Evolutionary conservation across 1,139 yeast species (phyloP).

Genomic region (Yamadazyma buinensis): DNA sequence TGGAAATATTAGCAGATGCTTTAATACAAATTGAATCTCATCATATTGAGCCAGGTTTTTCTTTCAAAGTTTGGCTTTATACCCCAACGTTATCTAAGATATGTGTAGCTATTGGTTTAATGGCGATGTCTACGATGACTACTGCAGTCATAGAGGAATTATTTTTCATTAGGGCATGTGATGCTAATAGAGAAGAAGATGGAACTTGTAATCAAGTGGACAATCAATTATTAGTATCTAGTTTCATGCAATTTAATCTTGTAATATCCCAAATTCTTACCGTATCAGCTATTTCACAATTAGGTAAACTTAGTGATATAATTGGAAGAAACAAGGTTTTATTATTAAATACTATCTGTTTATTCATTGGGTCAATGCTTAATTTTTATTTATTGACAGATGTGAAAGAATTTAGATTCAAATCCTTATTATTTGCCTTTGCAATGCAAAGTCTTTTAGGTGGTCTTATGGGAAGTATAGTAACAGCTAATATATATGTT

Average conservation of each 20-base stretch:
- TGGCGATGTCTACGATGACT: slow-evolving; percentile 1
- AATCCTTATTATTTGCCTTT: neutral
- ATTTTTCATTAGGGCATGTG: slow-evolving; percentile 3
- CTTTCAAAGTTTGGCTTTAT: slow-evolving; percentile 1
- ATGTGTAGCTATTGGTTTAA: neutral
- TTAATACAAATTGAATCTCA: neutral
- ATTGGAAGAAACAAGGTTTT: slow-evolving; percentile 50
- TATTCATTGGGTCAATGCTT: neutral
- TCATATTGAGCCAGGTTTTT: neutral
- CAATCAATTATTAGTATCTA: slow-evolving; percentile 30
- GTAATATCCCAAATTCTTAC: slow-evolving; percentile 21
- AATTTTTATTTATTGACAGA: neutral
- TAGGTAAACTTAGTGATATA: slow-evolving; percentile 58
- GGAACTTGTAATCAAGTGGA: slow-evolving; percentile 23
- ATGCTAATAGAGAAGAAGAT: slow-evolving; percentile 1
- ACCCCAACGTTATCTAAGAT: slow-evolving; percentile 3
- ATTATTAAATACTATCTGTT: slow-evolving; percentile 13
- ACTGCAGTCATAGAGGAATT: neutral
- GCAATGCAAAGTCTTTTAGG: neutral
- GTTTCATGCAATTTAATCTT: slow-evolving; percentile 21
- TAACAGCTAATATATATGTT: neutral
- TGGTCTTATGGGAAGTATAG: neutral
- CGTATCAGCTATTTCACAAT: slow-evolving; percentile 35
- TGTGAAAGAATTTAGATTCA: slow-evolving; percentile 1
- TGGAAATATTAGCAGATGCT: neutral